Evolutionary conservation across 176 grass and related monocot genomes (phyloP).

Genomic region (barley (Hordeum vulgare)): DNA sequence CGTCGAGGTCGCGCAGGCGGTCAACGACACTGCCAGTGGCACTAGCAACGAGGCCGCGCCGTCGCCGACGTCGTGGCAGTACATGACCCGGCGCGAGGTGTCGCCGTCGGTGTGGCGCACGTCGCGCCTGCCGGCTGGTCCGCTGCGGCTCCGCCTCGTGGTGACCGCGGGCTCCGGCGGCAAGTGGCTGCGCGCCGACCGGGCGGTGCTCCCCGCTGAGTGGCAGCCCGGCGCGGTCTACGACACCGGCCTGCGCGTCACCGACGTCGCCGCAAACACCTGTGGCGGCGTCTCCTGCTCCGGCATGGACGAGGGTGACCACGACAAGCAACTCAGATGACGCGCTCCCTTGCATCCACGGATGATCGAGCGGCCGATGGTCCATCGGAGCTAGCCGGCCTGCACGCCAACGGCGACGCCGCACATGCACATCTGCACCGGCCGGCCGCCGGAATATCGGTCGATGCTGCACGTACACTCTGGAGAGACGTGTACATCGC

Average conservation of each 20-base stretch:
- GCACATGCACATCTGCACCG: background rate
- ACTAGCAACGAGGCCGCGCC: background rate
- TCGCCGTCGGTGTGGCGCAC: slow-evolving; percentile 31
- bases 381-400: background rate
- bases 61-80: slow-evolving; percentile 10
- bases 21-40: too few relatives aligned
- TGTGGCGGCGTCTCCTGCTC: background rate
- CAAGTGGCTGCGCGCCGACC: slow-evolving; percentile 44
- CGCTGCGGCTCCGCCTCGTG: slow-evolving; percentile 40
- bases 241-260: slow-evolving; percentile 37
- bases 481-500: background rate
- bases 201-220: slow-evolving; percentile 37
- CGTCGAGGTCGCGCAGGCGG: slow-evolving; percentile 43
- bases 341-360: too few relatives aligned
- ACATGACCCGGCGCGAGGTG: slow-evolving; percentile 22
- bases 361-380: too few relatives aligned
- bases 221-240: slow-evolving; percentile 41
- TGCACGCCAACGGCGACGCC: background rate
- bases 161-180: slow-evolving; percentile 49
- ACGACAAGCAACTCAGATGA: slow-evolving; percentile 11
- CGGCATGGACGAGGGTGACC: background rate
- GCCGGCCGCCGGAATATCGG: background rate
- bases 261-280: slow-evolving; percentile 38
- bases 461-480: background rate
- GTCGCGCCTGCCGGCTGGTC: slow-evolving; percentile 8